phyloP scores from a whole-genome alignment of 2,329 filamentous ascomycete genomes.

The Cytospora chrysosperma region DNA sequence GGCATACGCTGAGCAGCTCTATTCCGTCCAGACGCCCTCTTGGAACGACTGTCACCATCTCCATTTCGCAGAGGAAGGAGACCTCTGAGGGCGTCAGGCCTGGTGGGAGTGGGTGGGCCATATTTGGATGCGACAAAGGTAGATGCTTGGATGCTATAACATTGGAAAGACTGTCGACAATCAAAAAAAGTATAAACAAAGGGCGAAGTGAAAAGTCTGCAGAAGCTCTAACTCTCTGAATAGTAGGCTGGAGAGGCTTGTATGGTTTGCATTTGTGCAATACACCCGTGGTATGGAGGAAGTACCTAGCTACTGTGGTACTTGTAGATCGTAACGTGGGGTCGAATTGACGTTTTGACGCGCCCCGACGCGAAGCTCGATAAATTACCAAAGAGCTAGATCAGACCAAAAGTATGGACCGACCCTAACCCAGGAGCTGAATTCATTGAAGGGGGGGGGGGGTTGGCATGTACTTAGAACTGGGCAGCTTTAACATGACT shows the following conservation, averaged over 20 bases:
- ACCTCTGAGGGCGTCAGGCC: constrained; percentile 81
- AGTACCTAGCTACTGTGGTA: too few relatives aligned
- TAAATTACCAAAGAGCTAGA: not conserved
- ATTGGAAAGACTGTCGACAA: not conserved
- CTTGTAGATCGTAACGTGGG: not conserved
- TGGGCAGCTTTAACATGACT: too few relatives aligned
- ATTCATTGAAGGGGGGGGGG: too few relatives aligned
- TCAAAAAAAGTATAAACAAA: not conserved
- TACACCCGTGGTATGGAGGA: not conserved
- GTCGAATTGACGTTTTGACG: constrained; percentile 1
- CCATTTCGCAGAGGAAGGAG: constrained; percentile 96
- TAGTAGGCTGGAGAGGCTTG: not conserved
- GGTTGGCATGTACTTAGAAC: too few relatives aligned
- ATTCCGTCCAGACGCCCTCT: constrained; percentile 87
- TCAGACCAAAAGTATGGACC: too few relatives aligned
- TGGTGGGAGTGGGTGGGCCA: constrained; percentile 51
- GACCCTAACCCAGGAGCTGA: not conserved
- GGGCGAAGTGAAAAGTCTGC: not conserved
- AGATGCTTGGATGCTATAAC: constrained; percentile 21
- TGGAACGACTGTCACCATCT: constrained; percentile 88
- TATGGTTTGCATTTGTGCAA: not conserved
- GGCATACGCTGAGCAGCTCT: constrained; percentile 77
- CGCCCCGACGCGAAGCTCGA: constrained; percentile 1
- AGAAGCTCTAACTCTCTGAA: not conserved
- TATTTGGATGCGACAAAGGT: constrained; percentile 30